Base-by-base conservation (phyloP, 2,329 filamentous ascomycete genomes). In the Seiridium cupressi region DNA sequence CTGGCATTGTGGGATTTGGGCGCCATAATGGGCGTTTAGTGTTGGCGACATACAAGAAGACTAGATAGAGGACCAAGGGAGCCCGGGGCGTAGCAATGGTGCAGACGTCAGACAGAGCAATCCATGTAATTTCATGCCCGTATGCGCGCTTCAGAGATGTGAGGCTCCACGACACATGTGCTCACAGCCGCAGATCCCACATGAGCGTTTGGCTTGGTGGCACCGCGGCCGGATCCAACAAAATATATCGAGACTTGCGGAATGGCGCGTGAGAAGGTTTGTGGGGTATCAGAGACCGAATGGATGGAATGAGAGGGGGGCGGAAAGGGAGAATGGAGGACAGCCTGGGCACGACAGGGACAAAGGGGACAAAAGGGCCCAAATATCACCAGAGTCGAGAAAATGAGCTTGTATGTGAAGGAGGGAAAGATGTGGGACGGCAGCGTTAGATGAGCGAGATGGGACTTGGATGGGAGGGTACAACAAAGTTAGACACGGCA, bases 21-120 rank as follows among this genome's bases (percentile, higher is more conserved):
- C 67, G 71, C 70, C 71, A 73, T 73, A 65, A 65, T 70, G 67
- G 69, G 67, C 62, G 66, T 70, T 69, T 67, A 69, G 64, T 71
- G 70, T 67, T 38, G 70, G 70, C 70, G 70, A 69, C 68, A 71
- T 69, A 60, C 66, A 73, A 68, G 58, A 67, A 68, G 61, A 69
- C 68, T 72, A 67, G 64, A 64, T 63, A 59, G 64, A 66, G 70
- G 68, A 65, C 71, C 70, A 66, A 67, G 65, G 67, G 64, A 60
- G 62, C 67, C 66, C 13, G 13, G 65, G 68, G 68, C 65, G 63
- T 59, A 63, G 65, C 62, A 66, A 65, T 61, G 57, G 58, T 54
- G 63, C 54, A 59, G 64, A 53, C 9, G 38, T 36, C n/a, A 8
- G 49, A 26, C 7, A 64, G 63, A 60, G 65, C 67, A 63, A 66